These are phyloP conservation scores for Massariosphaeria phaeospora DNA, from an alignment of 495 filamentous ascomycete species.

Conservation along the genomic window DNA sequence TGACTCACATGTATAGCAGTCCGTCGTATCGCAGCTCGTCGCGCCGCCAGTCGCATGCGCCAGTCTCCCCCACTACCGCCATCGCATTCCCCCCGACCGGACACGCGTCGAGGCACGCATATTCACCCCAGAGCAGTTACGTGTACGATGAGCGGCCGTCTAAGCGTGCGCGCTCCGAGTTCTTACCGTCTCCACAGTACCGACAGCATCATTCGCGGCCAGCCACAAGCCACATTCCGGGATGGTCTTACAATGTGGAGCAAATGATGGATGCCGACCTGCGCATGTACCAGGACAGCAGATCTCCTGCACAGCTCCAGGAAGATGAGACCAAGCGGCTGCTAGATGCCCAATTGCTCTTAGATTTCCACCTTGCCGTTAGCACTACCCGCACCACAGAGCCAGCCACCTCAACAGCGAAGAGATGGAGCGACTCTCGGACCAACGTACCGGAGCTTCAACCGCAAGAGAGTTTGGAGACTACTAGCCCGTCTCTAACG, in stretches of 20 bases:
- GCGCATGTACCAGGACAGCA: slow-evolving; percentile 25
- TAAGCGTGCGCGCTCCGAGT: slow-evolving; percentile 59
- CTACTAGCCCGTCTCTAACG: neutral
- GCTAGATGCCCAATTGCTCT: slow-evolving; percentile 29
- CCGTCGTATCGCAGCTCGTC: slow-evolving; percentile 17
- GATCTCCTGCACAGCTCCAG: neutral
- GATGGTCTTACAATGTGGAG: slow-evolving; percentile 34
- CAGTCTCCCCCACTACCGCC: slow-evolving; percentile 5
- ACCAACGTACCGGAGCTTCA: neutral
- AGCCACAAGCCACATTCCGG: slow-evolving; percentile 42
- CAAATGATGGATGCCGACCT: slow-evolving; percentile 31
- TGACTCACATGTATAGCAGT: slow-evolving; percentile 35
- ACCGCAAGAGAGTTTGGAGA: neutral
- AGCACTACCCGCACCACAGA: slow-evolving; percentile 3
- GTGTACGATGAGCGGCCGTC: slow-evolving; percentile 47
- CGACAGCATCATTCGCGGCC: slow-evolving; percentile 41
- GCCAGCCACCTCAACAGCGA: neutral
- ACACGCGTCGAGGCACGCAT: slow-evolving; percentile 17
- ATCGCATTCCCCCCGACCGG: slow-evolving; percentile 6
- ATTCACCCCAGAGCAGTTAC: slow-evolving; percentile 17
- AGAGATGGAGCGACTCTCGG: slow-evolving; percentile 13
- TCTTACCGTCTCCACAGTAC: slow-evolving; percentile 48
- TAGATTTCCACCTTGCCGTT: slow-evolving; percentile 22
- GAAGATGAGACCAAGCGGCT: slow-evolving; percentile 24
- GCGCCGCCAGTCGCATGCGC: slow-evolving; percentile 9